Evolutionary conservation across 306 rosid species (phyloP), one percentile per base, ranked within the genome.

Genomic region (Glycine tomentella): DNA sequence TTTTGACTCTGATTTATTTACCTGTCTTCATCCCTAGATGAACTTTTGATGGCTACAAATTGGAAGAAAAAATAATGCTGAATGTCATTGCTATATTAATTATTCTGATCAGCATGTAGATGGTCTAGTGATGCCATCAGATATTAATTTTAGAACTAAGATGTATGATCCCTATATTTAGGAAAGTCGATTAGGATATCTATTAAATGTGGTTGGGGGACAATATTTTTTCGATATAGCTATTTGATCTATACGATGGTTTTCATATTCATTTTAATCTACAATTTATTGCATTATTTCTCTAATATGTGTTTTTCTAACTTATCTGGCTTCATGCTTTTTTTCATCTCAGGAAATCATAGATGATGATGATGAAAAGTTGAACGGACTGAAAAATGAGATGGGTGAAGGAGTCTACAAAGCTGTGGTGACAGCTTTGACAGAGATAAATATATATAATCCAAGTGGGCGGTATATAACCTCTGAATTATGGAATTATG

Each of bases 391-490:
- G 62, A 84, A 46, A 69, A 77, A 74, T 3, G 92, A 87, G 70
- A 40, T 84, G 83, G 87, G 92, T 15, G 88, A 64, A 56, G 84
- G 40, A 11, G 86, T 82, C 6, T 89, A 84, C 67, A 65, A 80
- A 33, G 87, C 90, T 25, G 92, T 89, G 64, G 82, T 69, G 51
- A 42, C 84, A 69, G 92, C 92, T 44, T 61, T 89, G 83, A 87
- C 11, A 36, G 92, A 89, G 85, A 87, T 89, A 17, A 89, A 89
- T 80, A 87, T 81, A 80, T 87, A 89, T 72, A 89, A 89, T 70
- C 92, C 92, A 45, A 89, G 92, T 73, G 92, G 92, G 57, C 64
- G 90, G 73, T 89, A 89, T 34, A 69, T 75, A 82, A 82, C 79
- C 68, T 77, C 88, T 3, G 92, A 89, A 82, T 61, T 89, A 61